These are phyloP conservation scores for Sporothrix variecibatus DNA, from an alignment of 2,329 filamentous ascomycete genomes.

Conservation along the genomic window DNA sequence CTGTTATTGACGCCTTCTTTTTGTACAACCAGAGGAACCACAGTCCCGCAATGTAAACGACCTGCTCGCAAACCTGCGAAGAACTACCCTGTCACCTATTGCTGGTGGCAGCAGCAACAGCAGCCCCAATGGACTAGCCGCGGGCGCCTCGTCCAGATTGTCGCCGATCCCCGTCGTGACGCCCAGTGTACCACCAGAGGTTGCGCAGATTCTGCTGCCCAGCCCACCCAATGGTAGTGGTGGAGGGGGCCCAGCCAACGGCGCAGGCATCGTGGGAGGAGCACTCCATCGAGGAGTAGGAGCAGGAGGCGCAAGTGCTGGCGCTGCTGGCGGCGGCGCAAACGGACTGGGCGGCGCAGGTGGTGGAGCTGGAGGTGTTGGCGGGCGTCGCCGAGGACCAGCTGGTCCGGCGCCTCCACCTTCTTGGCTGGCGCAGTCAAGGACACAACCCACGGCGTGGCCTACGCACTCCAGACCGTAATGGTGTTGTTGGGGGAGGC, in stretches of 20 bases:
- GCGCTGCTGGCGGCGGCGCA: not conserved
- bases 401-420: slow-evolving; percentile 61
- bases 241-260: not conserved
- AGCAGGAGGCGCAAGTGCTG: not conserved
- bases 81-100: slow-evolving; percentile 41
- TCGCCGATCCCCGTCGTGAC: slow-evolving; percentile 28
- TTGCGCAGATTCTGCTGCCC: slow-evolving; percentile 56
- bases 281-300: not conserved
- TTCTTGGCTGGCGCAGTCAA: slow-evolving; percentile 53
- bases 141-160: not conserved
- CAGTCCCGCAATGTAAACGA: slow-evolving; percentile 56
- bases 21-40: slow-evolving; percentile 29
- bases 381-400: slow-evolving; percentile 47
- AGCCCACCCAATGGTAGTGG: not conserved
- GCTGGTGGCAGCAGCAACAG: slow-evolving; percentile 5
- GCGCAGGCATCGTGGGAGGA: not conserved
- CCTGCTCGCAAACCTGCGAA: slow-evolving; percentile 59
- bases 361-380: not conserved
- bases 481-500: not conserved
- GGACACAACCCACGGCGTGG: slow-evolving; percentile 27
- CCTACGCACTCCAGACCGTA: not conserved
- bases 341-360: not conserved
- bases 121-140: not conserved
- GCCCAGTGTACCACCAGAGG: slow-evolving; percentile 60
- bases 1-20: not conserved